Conservation (phyloP, 2,329 filamentous ascomycete species). For the Pseudogymnoascus sp. region DNA sequence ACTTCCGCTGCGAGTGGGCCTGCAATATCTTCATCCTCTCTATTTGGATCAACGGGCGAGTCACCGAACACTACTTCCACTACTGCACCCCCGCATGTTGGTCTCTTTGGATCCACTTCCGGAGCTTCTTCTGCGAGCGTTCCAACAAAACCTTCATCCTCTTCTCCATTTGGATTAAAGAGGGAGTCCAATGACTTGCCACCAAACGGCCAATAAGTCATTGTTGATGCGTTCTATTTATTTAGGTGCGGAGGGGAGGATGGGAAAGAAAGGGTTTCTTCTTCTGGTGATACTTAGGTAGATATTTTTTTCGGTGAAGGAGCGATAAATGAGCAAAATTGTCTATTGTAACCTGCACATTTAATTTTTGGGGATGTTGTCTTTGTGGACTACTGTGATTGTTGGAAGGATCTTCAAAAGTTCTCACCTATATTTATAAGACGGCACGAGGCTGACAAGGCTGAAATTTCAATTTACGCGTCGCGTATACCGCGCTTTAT, state of each 20-base stretch:
- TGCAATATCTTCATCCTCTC: no score
- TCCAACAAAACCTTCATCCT: no score
- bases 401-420: background rate
- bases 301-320: background rate
- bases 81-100: no score
- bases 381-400: background rate
- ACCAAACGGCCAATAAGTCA: background rate
- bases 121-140: no score
- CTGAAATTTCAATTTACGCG: conserved; percentile 20
- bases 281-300: background rate
- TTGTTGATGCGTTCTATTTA: background rate
- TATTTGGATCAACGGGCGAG: no score
- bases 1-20: no score
- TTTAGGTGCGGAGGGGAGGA: background rate
- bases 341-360: background rate
- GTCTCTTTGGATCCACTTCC: no score
- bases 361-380: background rate
- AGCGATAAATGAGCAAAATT: background rate
- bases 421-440: background rate
- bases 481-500: conserved; percentile 18
- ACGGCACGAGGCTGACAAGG: conserved; percentile 2
- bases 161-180: background rate
- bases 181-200: background rate
- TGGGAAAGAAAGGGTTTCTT: background rate
- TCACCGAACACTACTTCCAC: no score